Conservation (phyloP, 768 basidiomycete genomes). For the Cubamyces lactineus region DNA sequence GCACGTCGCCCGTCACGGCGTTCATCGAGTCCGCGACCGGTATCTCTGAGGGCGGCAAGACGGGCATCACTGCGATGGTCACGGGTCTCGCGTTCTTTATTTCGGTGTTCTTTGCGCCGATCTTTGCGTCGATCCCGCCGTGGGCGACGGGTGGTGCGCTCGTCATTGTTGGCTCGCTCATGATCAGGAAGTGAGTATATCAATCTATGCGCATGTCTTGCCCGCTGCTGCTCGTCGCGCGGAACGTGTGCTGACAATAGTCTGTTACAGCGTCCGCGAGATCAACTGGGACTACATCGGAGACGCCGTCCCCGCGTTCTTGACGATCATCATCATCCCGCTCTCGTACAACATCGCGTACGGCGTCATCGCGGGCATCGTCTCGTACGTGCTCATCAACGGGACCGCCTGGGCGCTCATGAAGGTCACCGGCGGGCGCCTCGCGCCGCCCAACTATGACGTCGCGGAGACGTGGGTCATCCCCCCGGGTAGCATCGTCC, state of each 20-base stretch:
- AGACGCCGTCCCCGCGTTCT: conserved; percentile 85
- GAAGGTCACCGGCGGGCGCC: conserved; percentile 58
- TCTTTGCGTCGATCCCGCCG: conserved; percentile 83
- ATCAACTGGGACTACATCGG: conserved; percentile 92
- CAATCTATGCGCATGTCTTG: conserved; percentile 9
- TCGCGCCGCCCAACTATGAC: conserved; percentile 67
- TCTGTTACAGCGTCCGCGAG: conserved; percentile 60
- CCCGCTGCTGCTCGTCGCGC: too few relatives aligned
- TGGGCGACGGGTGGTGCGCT: conserved; percentile 91
- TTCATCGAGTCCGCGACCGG: conserved; percentile 85
- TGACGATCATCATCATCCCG: conserved; percentile 80
- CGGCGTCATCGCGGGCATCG: conserved; percentile 81
- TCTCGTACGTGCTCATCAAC: conserved; percentile 74
- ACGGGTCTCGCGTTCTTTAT: conserved; percentile 80
- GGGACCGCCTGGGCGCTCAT: conserved; percentile 62
- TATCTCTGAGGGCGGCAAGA: conserved; percentile 86
- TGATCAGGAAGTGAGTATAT: conserved; percentile 85
- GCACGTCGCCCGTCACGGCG: conserved; percentile 80
- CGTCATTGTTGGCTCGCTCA: conserved; percentile 84
- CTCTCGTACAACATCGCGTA: conserved; percentile 86
- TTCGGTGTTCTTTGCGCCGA: conserved; percentile 85
- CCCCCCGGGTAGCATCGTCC: conserved; percentile 71
- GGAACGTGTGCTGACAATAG: not conserved
- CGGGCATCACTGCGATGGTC: conserved; percentile 77
- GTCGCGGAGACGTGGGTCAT: conserved; percentile 69